Conservation (phyloP, 2,329 filamentous ascomycete species). For the Alternaria sp. region DNA sequence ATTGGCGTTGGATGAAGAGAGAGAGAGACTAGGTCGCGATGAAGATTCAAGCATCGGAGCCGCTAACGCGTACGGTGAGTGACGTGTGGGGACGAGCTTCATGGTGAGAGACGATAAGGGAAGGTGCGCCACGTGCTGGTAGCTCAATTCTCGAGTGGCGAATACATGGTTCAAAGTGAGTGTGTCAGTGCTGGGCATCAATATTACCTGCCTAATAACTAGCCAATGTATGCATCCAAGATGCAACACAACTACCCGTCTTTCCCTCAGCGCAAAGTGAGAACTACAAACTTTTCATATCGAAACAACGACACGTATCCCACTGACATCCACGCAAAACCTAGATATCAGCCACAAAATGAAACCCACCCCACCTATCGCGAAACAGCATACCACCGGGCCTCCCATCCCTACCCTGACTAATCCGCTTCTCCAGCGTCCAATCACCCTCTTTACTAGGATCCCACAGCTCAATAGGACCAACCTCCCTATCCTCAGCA, state of each 20-base stretch:
- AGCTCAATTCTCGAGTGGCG: neutral
- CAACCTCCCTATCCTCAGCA: constrained; percentile 11
- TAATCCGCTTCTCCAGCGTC: constrained; percentile 23
- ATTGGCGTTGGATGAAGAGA: neutral
- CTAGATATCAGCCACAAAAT: constrained; percentile 24
- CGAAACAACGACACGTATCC: neutral
- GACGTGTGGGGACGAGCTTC: neutral
- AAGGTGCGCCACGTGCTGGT: neutral
- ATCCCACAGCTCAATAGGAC: constrained; percentile 22
- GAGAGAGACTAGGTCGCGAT: neutral
- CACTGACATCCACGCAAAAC: no score
- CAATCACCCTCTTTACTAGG: constrained; percentile 20
- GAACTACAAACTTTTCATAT: neutral
- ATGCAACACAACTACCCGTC: neutral
- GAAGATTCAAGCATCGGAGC: neutral
- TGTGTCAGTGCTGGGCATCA: neutral
- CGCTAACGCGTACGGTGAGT: neutral
- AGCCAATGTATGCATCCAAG: neutral
- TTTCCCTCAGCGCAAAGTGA: neutral
- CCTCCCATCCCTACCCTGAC: constrained; percentile 9
- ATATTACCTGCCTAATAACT: neutral
- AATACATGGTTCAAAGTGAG: neutral
- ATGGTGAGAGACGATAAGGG: neutral
- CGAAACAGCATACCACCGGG: constrained; percentile 26
- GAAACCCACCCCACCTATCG: constrained; percentile 18